Evolutionary conservation across 495 filamentous ascomycete genomes (phyloP), one percentile per base, ranked within the genome.

Genomic region (Daldinia childiae): DNA sequence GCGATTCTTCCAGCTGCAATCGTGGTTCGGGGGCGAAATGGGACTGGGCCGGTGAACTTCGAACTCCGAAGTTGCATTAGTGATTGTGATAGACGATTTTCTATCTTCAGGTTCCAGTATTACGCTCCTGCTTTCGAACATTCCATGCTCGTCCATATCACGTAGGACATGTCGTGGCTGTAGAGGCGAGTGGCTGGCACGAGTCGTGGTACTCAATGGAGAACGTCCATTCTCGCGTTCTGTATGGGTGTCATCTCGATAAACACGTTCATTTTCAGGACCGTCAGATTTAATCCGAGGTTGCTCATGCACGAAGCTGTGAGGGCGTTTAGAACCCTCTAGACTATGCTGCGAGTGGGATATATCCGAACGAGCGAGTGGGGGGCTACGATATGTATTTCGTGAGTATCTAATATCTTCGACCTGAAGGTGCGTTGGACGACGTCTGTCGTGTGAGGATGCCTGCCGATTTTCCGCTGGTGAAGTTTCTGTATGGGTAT

Each of bases 1-100:
- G 21, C 62, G 71, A 19, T 66, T 56, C 54, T 77, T 79, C 81
- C 74, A 82, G 51, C 65, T 64, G 64, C 78, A 82, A 7, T 72
- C 55, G 62, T 82, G 80, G 43, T 76, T 74, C 4, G 75, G 64
- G 17, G 72, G 62, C 45, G 72, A 41, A 54, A 77, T 68, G 52
- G 70, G 72, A n/a, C 29, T 66, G 0, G 68, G 64, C 11, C 68
- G 69, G 36, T 69, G 60, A 8, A 72, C 38, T 27, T 74, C 70
- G n/a, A 29, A 48, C 3, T 58, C 60, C 0, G 68, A 58, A 17
- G 52, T 26, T 7, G 62, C 54, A 12, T 62, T 12, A 29, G 39
- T 27, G 21, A 54, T 29, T 14, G 64, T 27, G 26, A 30, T 11
- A 29, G 36, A n/a, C 6, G 54, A 57, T 57, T 58, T 21, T 8